Evolutionary conservation across 768 basidiomycete genomes (phyloP), one percentile per base, ranked within the genome.

Genomic region (Podaxis sp.): DNA sequence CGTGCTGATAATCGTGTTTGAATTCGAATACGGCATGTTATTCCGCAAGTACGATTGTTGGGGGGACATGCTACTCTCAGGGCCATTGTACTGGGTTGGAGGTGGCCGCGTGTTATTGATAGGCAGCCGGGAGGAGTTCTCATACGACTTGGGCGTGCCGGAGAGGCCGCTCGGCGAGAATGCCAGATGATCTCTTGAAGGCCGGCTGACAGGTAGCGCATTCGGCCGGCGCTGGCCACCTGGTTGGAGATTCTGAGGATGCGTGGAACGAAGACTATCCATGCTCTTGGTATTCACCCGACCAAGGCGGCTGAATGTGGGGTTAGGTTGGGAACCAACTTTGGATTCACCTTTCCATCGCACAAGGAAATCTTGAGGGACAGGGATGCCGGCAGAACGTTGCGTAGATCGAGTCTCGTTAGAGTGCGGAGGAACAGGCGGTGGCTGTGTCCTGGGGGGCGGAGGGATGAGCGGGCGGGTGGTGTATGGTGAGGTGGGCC

Each of bases 241-340:
- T 24, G 79, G 73, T 67, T 74, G 73, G 22, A 79, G 65, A 44
- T 63, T 76, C 72, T 51, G 72, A 75, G 56, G 56, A 33, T 58
- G 58, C 6, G 33, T 11, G 30, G 56, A 44, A 50, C 79, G 76
- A 51, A 85, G 75, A 64, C 84, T 84, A 64, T 82, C 82, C 80
- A 87, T 83, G 66, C 86, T 89, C 73, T 85, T 87, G n/a, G 82
- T 72, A 59, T 72, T 72, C 33, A 65, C 66, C 61, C 72, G 66
- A 48, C 64, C 72, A 53, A 70, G 74, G 63, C 75, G 74, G 60
- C 60, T 65, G 64, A 72, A 75, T 41, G 68, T 66, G 2, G 72
- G 52, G 1, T 75, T 59, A 4, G 79, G 73, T 1, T 77, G 68
- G 2, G 77, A 70, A 3, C 69, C 60, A n/a, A 73, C 62, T 59